phyloP scores from a whole-genome alignment of 2,329 filamentous ascomycete genomes.

The Pseudogymnoascus sp. region DNA sequence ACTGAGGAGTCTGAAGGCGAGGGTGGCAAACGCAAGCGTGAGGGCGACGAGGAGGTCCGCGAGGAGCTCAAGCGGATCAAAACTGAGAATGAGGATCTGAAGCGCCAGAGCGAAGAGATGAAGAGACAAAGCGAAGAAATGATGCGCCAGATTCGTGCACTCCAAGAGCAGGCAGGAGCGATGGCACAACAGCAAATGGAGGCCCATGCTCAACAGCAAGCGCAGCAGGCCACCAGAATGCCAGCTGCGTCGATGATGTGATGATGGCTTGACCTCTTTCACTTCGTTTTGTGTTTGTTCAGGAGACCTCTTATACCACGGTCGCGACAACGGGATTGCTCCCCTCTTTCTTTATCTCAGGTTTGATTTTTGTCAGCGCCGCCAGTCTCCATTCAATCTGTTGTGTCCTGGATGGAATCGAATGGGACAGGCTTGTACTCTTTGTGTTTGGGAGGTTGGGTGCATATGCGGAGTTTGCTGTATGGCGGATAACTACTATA shows the following conservation, averaged over 20 bases:
- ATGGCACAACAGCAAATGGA: constrained; percentile 7
- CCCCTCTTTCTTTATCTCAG: background rate
- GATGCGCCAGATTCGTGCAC: constrained; percentile 13
- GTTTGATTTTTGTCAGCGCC: background rate
- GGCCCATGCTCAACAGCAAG: constrained; percentile 2
- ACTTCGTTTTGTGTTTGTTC: background rate
- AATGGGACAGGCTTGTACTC: constrained; percentile 1
- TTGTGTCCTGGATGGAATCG: background rate
- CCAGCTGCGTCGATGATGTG: constrained; percentile 8
- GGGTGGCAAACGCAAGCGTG: constrained; percentile 41
- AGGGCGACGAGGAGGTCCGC: constrained; percentile 40
- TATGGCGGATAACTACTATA: background rate
- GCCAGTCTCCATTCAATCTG: background rate
- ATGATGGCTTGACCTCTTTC: background rate
- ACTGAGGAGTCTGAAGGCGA: constrained; percentile 34
- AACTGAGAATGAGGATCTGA: constrained; percentile 56
- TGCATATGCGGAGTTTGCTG: constrained; percentile 3
- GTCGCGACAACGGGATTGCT: background rate
- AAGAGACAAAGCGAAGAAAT: constrained; percentile 21
- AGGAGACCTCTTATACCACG: background rate
- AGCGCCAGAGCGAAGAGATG: constrained; percentile 43
- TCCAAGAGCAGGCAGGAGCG: background rate
- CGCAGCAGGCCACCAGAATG: constrained; percentile 1
- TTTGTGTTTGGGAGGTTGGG: background rate
- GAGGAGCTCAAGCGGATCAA: constrained; percentile 61